A percentile compares a stretch with the other conserved stretches of the same genome.
phyloP scores from a whole-genome alignment of 495 filamentous ascomycete genomes.

The Lasiosphaeriaceae sp. region DNA sequence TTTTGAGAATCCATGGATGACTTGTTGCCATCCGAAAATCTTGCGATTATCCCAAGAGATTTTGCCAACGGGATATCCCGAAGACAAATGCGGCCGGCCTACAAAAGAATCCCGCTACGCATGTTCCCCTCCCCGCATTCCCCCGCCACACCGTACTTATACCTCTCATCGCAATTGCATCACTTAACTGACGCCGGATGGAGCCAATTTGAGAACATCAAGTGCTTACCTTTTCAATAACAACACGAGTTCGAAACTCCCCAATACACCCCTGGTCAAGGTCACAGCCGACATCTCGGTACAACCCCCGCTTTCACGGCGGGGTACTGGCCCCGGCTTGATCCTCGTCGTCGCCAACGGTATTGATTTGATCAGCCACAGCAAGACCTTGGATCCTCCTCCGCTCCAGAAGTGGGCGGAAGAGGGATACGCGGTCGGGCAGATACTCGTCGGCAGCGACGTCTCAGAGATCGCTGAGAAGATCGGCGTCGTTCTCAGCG shows the following conservation, averaged over 20 bases:
- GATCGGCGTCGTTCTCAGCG: conserved; percentile 14
- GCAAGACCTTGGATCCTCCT: conserved; percentile 38
- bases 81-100: too few species aligned
- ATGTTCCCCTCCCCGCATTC: too few species aligned
- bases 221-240: too few species aligned
- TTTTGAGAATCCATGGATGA: too few species aligned
- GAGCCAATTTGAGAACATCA: too few species aligned
- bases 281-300: conserved; percentile 21
- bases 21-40: too few species aligned
- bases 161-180: too few species aligned
- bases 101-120: too few species aligned
- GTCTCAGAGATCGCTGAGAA: background rate
- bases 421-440: conserved; percentile 52
- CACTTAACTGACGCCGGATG: too few species aligned
- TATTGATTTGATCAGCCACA: conserved; percentile 7
- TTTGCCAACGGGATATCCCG: too few species aligned
- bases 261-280: conserved; percentile 4
- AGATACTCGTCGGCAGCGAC: conserved; percentile 23
- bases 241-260: background rate
- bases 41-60: too few species aligned
- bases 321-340: conserved; percentile 52
- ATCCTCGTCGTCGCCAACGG: conserved; percentile 34
- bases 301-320: conserved; percentile 54
- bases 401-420: conserved; percentile 58
- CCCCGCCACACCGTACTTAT: too few species aligned